Conservation (phyloP, 1,284 basidiomycete species). For the Austroboletus niveus region DNA sequence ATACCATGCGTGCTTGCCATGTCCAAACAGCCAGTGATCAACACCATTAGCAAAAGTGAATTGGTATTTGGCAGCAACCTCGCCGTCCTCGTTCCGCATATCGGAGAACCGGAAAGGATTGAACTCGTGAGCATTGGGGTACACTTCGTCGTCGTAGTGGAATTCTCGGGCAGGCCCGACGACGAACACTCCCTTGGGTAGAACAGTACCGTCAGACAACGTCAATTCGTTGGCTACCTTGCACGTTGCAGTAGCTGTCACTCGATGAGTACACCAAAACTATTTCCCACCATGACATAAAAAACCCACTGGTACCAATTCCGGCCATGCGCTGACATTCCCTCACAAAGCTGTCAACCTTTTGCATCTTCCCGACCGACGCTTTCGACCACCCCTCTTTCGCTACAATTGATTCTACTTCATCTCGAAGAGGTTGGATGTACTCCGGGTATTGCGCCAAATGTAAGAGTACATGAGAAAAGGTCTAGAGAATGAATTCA, state of each 20-base stretch:
- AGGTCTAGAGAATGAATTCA: slow-evolving; percentile 10
- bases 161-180: background rate
- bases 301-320: slow-evolving; percentile 23
- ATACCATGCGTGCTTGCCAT: background rate
- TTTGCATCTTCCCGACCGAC: slow-evolving; percentile 39
- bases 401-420: slow-evolving; percentile 31
- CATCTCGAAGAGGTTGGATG: slow-evolving; percentile 39
- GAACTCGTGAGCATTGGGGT: background rate
- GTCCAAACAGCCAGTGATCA: background rate
- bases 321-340: slow-evolving; percentile 39
- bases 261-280: no score
- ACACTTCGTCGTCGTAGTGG: background rate
- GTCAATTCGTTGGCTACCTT: background rate
- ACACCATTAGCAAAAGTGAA: background rate
- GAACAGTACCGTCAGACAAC: background rate
- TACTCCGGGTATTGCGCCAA: slow-evolving; percentile 39
- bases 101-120: background rate
- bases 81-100: background rate
- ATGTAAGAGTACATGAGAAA: slow-evolving; percentile 36
- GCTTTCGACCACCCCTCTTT: slow-evolving; percentile 44
- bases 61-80: background rate
- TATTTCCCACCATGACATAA: background rate
- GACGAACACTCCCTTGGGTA: background rate
- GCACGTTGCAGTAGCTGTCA: background rate
- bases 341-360: slow-evolving; percentile 46